Conservation (phyloP, 306 rosid species). For the Astragalus glycyphyllos region DNA sequence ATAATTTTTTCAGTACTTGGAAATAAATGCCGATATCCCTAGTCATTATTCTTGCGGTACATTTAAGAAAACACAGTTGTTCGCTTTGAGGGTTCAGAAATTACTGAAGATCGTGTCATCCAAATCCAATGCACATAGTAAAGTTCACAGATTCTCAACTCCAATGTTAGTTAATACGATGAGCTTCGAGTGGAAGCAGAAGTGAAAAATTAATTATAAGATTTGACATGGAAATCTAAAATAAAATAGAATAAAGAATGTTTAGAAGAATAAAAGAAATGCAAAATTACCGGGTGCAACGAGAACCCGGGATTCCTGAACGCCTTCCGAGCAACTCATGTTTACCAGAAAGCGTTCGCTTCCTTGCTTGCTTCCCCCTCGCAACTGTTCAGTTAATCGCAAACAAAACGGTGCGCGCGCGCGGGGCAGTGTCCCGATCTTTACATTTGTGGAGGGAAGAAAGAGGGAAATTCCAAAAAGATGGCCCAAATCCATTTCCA, state of each 20-base stretch:
- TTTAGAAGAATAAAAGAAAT: not conserved
- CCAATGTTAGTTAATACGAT: no score
- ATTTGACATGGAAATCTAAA: no score
- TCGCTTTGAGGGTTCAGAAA: no score
- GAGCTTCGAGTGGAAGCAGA: not conserved
- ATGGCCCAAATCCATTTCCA: no score
- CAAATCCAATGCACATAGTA: not conserved
- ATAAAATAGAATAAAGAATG: not conserved
- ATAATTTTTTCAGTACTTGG: no score
- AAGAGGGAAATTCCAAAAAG: no score
- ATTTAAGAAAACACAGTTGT: no score
- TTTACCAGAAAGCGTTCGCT: not conserved
- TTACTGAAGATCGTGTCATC: not conserved
- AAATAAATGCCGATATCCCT: no score
- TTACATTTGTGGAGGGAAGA: no score
- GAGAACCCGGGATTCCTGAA: conserved; percentile 73
- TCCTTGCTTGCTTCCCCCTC: not conserved
- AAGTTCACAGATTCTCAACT: not conserved
- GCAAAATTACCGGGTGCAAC: conserved; percentile 64
- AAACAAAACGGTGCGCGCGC: not conserved
- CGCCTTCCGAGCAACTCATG: conserved; percentile 74
- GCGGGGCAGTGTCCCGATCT: not conserved
- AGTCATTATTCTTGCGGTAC: no score
- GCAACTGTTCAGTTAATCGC: not conserved
- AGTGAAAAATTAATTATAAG: not conserved